Evolutionary conservation across 331 rosid genomes (phyloP).

Genomic region (Malus hybrid): DNA sequence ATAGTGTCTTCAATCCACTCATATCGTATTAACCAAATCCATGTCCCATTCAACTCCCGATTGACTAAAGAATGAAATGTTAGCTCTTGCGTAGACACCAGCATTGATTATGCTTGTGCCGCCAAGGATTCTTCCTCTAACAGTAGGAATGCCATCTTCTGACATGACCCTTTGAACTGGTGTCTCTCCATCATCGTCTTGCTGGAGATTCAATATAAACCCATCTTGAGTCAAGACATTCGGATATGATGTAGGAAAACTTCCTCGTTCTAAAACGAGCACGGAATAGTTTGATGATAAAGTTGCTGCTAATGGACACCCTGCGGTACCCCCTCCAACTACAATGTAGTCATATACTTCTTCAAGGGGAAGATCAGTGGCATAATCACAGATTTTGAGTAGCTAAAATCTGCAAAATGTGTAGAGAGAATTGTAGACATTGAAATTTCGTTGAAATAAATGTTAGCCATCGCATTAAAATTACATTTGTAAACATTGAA

Average conservation of each 20-base stretch:
- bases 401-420: slow-evolving; percentile 6
- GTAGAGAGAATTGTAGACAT: no score
- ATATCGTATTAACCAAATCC: slow-evolving; percentile 7
- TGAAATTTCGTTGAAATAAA: no score
- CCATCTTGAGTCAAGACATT: not conserved
- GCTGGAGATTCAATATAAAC: not conserved
- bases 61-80: no score
- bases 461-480: no score
- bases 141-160: no score
- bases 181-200: no score
- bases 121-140: no score
- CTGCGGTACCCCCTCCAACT: slow-evolving; percentile 17
- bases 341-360: slow-evolving; percentile 13
- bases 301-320: slow-evolving; percentile 15
- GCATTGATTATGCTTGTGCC: no score
- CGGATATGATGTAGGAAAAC: not conserved
- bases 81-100: no score
- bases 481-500: no score
- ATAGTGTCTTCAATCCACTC: slow-evolving; percentile 16
- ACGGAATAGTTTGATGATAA: not conserved
- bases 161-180: no score
- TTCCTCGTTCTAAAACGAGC: slow-evolving; percentile 15
- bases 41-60: no score
- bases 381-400: slow-evolving; percentile 4
- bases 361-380: not conserved